Base-by-base conservation (phyloP, 352 stramenopile genomes). In the Phytopythium chamaehyphon region DNA sequence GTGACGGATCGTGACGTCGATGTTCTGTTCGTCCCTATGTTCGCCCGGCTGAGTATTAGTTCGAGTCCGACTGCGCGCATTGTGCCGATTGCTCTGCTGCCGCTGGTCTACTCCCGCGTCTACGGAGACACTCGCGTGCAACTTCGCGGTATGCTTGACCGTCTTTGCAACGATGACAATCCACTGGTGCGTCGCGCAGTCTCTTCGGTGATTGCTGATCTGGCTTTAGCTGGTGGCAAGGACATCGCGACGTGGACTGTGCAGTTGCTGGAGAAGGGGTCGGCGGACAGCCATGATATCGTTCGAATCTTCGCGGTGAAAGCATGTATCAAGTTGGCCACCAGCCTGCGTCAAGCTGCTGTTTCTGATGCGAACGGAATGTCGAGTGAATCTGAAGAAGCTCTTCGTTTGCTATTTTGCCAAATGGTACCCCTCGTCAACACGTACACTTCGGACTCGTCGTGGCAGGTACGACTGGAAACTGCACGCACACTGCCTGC, bases 371-470 rank as follows among this genome's bases (percentile, higher is more conserved):
- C 47, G 15, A 14, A 36, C 10, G 33, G 5, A 6, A 9, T n/a
- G 10, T 42, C 37, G 15, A n/a, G 21, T 12, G 47, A 52, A 6
- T 42, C 47, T 7, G 69, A 83, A 8, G 66, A 83, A 48, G 35
- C 67, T 35, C 55, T 90, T 23, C 81, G 73, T n/a, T 54, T 95
- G 47, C 53, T 93, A 10, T 81, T 84, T 40, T 79, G 71, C 59
- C 79, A 92, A 42, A 89, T 95, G 74, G 69, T 95, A 45, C 85
- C 85, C 6, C 83, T 93, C 74, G 77, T 95, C 42, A 95, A 93
- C 64, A 90, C 81, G 31, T 93, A 92, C 64, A 88, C 79, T 21
- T 90, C 80, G 12, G 85, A 95, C 40, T 86, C 81, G 10, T 93
- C 83, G 15, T 95, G 85, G 85, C 85, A 95, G 70, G 83, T 95